phyloP scores from a whole-genome alignment of 2,329 filamentous ascomycete genomes.

The Verticillium nubilum region DNA sequence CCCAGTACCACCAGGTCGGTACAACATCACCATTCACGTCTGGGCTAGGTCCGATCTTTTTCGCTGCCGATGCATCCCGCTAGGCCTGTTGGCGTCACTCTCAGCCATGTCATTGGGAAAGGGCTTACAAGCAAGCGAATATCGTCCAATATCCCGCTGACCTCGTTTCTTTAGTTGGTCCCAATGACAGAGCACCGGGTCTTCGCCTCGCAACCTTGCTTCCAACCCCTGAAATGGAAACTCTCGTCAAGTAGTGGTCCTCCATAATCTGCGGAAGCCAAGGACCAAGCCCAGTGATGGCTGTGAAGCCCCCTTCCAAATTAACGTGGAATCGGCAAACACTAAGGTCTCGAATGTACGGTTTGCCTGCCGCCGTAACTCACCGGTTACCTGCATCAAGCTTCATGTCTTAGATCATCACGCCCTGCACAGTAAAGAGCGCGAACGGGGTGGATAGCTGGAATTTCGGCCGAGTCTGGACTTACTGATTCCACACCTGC shows the following conservation, averaged over 20 bases:
- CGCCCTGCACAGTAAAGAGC: too few relatives aligned
- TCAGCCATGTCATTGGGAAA: too few relatives aligned
- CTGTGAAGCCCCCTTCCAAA: not conserved
- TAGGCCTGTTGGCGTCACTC: too few relatives aligned
- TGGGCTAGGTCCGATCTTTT: not conserved
- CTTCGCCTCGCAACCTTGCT: not conserved
- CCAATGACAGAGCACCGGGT: not conserved
- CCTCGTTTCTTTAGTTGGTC: not conserved
- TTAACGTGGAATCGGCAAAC: not conserved
- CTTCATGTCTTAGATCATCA: too few relatives aligned
- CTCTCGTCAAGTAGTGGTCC: not conserved
- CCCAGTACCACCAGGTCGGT: not conserved
- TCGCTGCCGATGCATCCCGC: not conserved
- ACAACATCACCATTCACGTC: not conserved
- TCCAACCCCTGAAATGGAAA: not conserved
- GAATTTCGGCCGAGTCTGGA: too few relatives aligned
- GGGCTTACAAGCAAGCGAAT: too few relatives aligned
- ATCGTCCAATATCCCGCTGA: not conserved
- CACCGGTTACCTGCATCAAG: not conserved
- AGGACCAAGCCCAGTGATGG: not conserved
- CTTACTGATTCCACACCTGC: too few relatives aligned
- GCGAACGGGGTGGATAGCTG: too few relatives aligned
- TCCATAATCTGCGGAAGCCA: not conserved
- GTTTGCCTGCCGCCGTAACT: not conserved
- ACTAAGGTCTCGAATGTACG: not conserved